Percentiles rank a stretch among this genome's conserved stretches.
Evolutionary conservation across 352 stramenopile species (phyloP).

Genomic region (Phytophthora niederhauseri): DNA sequence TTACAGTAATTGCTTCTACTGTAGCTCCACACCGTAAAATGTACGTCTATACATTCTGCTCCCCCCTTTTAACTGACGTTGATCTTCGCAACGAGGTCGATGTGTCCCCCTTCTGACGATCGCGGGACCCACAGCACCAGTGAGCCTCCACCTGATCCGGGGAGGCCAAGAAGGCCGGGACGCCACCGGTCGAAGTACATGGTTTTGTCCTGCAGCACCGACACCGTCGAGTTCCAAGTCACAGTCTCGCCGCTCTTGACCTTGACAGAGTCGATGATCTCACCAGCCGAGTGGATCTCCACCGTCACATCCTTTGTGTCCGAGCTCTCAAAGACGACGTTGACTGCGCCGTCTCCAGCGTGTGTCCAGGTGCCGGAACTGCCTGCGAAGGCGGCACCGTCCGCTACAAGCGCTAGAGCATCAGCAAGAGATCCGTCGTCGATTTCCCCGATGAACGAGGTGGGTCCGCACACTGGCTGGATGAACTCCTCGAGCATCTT

Average conservation of each 20-base stretch:
- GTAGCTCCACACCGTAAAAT: too few relatives aligned
- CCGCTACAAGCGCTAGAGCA: conserved; percentile 41
- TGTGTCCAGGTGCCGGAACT: conserved; percentile 49
- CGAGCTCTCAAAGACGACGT: conserved; percentile 43
- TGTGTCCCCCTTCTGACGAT: conserved; percentile 33
- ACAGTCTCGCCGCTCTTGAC: conserved; percentile 42
- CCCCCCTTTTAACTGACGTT: conserved; percentile 44
- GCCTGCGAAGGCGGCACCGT: conserved; percentile 45
- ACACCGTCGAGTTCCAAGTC: conserved; percentile 44
- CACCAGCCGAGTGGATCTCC: conserved; percentile 48
- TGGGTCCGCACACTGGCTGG: conserved; percentile 60
- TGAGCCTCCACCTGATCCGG: conserved; percentile 48
- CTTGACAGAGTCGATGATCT: conserved; percentile 38
- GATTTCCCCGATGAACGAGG: conserved; percentile 53
- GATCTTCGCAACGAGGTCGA: conserved; percentile 47
- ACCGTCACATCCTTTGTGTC: conserved; percentile 50
- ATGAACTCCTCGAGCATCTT: conserved; percentile 54
- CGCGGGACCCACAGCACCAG: conserved; percentile 51
- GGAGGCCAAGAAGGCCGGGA: conserved; percentile 43
- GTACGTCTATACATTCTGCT: neutral
- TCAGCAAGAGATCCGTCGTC: conserved; percentile 46
- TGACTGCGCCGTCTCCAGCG: conserved; percentile 36
- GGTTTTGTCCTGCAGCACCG: conserved; percentile 49
- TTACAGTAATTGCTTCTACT: too few relatives aligned
- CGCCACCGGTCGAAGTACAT: conserved; percentile 66